These are phyloP conservation scores for Auricularia sp. DNA, from an alignment of 768 basidiomycete genomes.

Conservation along the genomic window DNA sequence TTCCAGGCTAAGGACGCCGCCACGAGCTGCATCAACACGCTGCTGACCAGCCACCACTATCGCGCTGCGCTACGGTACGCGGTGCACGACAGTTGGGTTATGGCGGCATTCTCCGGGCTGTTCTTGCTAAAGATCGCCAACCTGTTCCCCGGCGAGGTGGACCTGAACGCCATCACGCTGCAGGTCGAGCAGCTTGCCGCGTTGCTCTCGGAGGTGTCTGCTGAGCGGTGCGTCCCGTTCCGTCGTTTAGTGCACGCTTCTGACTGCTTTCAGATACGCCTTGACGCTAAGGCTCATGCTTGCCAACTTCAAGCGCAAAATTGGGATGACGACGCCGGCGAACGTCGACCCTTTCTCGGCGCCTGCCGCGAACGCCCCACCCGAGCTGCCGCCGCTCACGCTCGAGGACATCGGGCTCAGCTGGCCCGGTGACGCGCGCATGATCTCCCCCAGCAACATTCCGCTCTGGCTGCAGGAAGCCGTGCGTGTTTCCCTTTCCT, in stretches of 20 bases:
- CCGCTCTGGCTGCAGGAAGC: conserved; percentile 92
- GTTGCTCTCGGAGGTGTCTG: conserved; percentile 84
- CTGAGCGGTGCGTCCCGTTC: conserved; percentile 54
- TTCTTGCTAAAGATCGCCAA: conserved; percentile 93
- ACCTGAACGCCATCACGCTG: conserved; percentile 60
- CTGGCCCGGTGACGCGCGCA: conserved; percentile 46
- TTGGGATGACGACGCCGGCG: conserved; percentile 41
- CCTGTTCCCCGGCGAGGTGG: conserved; percentile 79
- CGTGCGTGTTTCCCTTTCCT: conserved; percentile 20
- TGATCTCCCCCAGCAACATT: conserved; percentile 55
- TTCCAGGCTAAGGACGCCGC: conserved; percentile 95
- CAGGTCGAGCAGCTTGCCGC: conserved; percentile 90
- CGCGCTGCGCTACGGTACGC: conserved; percentile 85
- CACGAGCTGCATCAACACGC: conserved; percentile 72
- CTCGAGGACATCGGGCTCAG: conserved; percentile 79
- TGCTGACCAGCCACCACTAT: conserved; percentile 71
- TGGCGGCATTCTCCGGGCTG: conserved; percentile 81
- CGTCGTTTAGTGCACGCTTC: background rate
- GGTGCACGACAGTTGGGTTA: conserved; percentile 87
- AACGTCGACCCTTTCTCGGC: conserved; percentile 44
- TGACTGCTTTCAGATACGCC: conserved; percentile 51
- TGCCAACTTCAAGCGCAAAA: conserved; percentile 80
- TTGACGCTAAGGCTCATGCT: conserved; percentile 89
- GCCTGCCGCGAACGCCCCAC: conserved; percentile 32
- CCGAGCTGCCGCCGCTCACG: conserved; percentile 51